Evolutionary conservation across 352 stramenopile genomes (phyloP).

Genomic region (Phytophthora sp.): DNA sequence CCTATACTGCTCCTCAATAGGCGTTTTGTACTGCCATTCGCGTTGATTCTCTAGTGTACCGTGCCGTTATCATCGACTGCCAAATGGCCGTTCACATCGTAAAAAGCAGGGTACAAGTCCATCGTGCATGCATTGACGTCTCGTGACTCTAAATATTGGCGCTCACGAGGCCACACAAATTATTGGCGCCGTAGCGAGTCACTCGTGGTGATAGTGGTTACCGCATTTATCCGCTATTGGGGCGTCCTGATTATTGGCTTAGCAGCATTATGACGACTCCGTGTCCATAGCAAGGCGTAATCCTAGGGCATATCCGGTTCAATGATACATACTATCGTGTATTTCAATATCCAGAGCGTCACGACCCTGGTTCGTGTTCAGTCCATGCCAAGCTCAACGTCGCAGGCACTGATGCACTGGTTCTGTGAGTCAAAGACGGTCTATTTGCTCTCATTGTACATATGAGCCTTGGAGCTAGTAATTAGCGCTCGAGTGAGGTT

Average conservation of each 20-base stretch:
- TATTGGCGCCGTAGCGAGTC: constrained; percentile 62
- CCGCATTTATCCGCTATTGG: constrained; percentile 45
- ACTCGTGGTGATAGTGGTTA: constrained; percentile 49
- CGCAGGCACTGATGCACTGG: constrained; percentile 88
- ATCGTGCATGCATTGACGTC: constrained; percentile 51
- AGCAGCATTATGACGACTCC: constrained; percentile 43
- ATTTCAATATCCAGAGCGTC: constrained; percentile 96
- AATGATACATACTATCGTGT: constrained; percentile 92
- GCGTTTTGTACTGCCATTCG: constrained; percentile 44
- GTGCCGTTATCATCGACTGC: constrained; percentile 42
- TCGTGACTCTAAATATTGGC: constrained; percentile 42
- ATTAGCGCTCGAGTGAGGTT: constrained; percentile 95
- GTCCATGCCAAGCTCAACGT: constrained; percentile 89
- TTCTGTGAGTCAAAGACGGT: constrained; percentile 52
- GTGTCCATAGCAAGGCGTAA: constrained; percentile 42
- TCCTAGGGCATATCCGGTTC: constrained; percentile 62
- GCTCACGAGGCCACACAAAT: constrained; percentile 51
- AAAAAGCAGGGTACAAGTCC: constrained; percentile 45
- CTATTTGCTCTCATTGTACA: constrained; percentile 93
- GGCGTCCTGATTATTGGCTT: constrained; percentile 55
- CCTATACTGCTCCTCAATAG: constrained; percentile 38
- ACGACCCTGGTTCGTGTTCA: constrained; percentile 89
- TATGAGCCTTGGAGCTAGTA: constrained; percentile 89
- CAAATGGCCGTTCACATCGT: constrained; percentile 59
- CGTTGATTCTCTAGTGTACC: constrained; percentile 58